Evolutionary conservation across 352 stramenopile genomes (phyloP).

Genomic region (Phytophthora macrochlamydospora): DNA sequence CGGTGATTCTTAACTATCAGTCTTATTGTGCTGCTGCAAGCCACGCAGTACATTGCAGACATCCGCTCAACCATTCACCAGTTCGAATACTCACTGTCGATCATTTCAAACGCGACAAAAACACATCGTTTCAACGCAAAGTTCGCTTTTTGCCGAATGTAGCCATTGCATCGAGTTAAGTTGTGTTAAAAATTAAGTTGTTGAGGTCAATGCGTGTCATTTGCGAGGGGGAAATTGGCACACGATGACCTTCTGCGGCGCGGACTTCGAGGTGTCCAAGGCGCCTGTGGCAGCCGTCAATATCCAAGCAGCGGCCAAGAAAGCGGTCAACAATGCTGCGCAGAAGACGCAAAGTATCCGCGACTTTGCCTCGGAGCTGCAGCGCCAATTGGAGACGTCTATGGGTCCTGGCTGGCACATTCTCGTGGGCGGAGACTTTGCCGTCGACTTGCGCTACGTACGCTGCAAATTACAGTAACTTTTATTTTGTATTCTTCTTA

Average conservation of each 20-base stretch:
- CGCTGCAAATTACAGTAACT: slow-evolving; percentile 9
- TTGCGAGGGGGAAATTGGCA: not conserved
- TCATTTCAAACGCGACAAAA: not conserved
- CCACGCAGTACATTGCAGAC: no score
- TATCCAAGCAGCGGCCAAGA: slow-evolving; percentile 49
- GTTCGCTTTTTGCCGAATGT: not conserved
- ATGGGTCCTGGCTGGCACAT: slow-evolving; percentile 75
- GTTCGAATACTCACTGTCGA: no score
- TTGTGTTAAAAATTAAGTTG: not conserved
- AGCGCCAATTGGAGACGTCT: slow-evolving; percentile 45
- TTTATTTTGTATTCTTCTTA: not conserved
- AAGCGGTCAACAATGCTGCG: slow-evolving; percentile 57
- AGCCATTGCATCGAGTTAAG: no score
- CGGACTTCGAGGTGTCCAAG: slow-evolving; percentile 71
- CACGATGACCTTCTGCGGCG: slow-evolving; percentile 53
- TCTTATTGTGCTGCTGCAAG: no score
- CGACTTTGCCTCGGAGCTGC: slow-evolving; percentile 53
- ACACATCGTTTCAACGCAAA: not conserved
- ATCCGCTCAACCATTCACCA: no score
- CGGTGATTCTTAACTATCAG: no score
- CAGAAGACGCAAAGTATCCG: slow-evolving; percentile 63
- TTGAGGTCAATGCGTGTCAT: not conserved
- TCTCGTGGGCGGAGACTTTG: slow-evolving; percentile 67
- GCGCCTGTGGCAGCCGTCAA: slow-evolving; percentile 47
- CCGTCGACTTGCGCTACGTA: slow-evolving; percentile 82